Evolutionary conservation across 2,329 filamentous ascomycete species (phyloP).

Genomic region (Colletotrichum melonis): DNA sequence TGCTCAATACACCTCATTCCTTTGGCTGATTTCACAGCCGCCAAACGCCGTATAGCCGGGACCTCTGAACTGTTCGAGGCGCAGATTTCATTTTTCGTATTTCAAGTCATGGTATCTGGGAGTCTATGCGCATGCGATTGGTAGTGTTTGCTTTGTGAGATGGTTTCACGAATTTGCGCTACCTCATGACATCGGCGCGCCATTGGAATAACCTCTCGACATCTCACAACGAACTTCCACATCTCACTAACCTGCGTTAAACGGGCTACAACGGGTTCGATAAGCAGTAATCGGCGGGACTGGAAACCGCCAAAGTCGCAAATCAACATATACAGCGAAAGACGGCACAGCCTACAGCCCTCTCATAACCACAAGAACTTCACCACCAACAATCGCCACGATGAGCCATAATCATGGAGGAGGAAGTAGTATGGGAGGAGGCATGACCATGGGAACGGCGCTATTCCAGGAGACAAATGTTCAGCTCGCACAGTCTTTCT

Average conservation of each 20-base stretch:
- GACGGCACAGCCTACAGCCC: background rate
- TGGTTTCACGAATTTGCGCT: background rate
- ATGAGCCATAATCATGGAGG: constrained; percentile 38
- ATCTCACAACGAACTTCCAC: background rate
- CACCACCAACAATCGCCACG: background rate
- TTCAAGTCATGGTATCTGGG: background rate
- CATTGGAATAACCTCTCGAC: background rate
- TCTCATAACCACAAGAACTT: background rate
- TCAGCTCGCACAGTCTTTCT: constrained; percentile 65
- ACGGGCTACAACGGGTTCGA: background rate
- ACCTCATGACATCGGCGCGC: constrained; percentile 2
- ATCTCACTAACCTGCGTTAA: background rate
- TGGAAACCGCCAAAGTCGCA: background rate
- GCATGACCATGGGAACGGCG: constrained; percentile 46
- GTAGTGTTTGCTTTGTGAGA: background rate
- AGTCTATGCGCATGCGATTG: background rate
- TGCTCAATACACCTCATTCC: constrained; percentile 37
- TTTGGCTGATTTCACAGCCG: background rate
- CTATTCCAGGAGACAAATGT: constrained; percentile 59
- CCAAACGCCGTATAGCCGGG: constrained; percentile 4
- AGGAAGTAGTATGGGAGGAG: constrained; percentile 25
- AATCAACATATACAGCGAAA: background rate
- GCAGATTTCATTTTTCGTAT: background rate
- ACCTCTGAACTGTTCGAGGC: background rate
- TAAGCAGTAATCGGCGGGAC: background rate